Base-by-base conservation (phyloP, 2,329 filamentous ascomycete genomes). In the Beauveria sp. region DNA sequence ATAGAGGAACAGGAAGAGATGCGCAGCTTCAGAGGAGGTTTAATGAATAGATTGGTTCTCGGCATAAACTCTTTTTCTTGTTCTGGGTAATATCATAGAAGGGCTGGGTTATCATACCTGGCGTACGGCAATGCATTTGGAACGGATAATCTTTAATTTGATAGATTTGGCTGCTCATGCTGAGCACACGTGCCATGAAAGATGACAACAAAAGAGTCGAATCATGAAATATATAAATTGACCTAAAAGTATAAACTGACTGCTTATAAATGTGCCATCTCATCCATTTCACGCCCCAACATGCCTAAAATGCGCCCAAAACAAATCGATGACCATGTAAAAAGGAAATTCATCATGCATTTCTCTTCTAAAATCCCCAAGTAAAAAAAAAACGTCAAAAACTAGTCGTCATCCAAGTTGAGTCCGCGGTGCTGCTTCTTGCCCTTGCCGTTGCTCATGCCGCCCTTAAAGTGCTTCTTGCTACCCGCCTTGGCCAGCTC, bases 401-500 rank as follows among this genome's bases (percentile, higher is more conserved):
- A 52, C 61, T 62, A 62, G 48, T 62, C 48, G 31, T 62, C 61
- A 46, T 63, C 62, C 42, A 60, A 38, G 24, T 60, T 60, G 18
- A 63, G 69, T 69, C 28, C 42, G 20, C 62, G 62, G 45, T 63
- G 57, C 46, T 34, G 72, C 68, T 77, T 80, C 71, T 82, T 83
- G 64, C 79, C 79, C 71, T 84, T 88, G 63, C 72, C 74, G 50
- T 80, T 83, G 74, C 81, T 86, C 65, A 84, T 83, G 46, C 86
- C 85, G n/a, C 84, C 88, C 78, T 96, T 96, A 75, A 91, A 95
- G 76, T 99, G 95, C 79, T 97, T 98, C 85, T 99, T 99, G 62
- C 87, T 83, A 57, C 79, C 79, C 62, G 80, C 79, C 62, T 83
- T 69, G 74, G 81, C 78, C 66, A 95, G 77, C 62, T 97, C 93